Evolutionary conservation across 208 protist genomes (phyloP).

Genomic region (Acanthamoeba castellanii): DNA sequence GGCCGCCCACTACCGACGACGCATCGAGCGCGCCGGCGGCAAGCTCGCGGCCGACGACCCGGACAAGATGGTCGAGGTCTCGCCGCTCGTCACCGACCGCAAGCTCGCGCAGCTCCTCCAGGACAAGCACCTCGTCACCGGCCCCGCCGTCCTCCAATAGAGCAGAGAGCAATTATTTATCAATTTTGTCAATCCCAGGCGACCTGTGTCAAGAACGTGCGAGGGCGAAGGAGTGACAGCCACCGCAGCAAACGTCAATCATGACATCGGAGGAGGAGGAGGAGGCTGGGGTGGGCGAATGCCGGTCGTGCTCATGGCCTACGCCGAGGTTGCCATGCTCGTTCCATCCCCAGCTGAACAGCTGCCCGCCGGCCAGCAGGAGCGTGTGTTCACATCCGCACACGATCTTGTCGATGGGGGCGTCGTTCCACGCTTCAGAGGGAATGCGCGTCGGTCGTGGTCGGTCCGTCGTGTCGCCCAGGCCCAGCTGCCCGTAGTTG

Average conservation of each 20-base stretch:
- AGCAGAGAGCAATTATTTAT: background rate
- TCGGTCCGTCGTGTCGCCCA: slow-evolving; percentile 17
- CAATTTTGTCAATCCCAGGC: no score
- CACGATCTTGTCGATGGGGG: background rate
- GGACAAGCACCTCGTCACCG: background rate
- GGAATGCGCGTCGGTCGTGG: background rate
- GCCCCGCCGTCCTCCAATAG: background rate
- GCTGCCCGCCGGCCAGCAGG: slow-evolving; percentile 15
- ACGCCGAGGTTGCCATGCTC: slow-evolving; percentile 36
- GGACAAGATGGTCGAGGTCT: background rate
- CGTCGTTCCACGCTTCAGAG: background rate
- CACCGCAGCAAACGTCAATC: background rate
- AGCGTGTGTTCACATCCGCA: slow-evolving; percentile 51
- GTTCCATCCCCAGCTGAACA: slow-evolving; percentile 51
- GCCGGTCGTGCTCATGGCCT: background rate
- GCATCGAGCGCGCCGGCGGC: background rate
- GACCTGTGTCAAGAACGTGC: no score
- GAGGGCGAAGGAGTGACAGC: background rate
- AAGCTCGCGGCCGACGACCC: background rate
- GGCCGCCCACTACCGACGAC: background rate
- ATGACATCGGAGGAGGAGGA: background rate
- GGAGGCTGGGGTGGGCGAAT: background rate
- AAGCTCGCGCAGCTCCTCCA: background rate
- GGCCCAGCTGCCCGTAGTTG: slow-evolving; percentile 50
- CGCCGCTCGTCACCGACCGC: background rate